A percentile compares a stretch with the other conserved stretches of the same genome.
Evolutionary conservation across 257 asterid genomes (phyloP).

Genomic region (Ilex asprella): DNA sequence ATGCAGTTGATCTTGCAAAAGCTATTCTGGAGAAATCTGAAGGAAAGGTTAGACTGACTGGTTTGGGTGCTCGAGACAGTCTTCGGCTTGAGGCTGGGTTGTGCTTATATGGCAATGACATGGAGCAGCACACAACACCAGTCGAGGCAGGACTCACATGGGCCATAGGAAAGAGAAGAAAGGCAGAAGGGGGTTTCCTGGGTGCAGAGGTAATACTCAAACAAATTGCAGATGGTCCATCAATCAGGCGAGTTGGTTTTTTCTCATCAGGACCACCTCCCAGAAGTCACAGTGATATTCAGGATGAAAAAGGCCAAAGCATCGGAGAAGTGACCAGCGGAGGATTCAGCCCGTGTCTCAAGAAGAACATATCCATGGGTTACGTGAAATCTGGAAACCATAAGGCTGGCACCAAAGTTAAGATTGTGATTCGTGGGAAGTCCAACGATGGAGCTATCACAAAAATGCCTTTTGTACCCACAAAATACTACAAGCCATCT

Average conservation of each 20-base stretch:
- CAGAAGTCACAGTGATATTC: slow-evolving; percentile 89
- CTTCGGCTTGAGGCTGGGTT: slow-evolving; percentile 95
- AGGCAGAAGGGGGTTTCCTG: slow-evolving; percentile 94
- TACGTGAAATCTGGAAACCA: slow-evolving; percentile 86
- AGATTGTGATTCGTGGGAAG: slow-evolving; percentile 78
- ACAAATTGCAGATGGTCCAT: slow-evolving; percentile 72
- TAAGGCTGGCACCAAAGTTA: slow-evolving; percentile 72
- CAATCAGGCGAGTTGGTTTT: slow-evolving; percentile 77
- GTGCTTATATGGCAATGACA: slow-evolving; percentile 95
- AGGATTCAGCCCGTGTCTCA: slow-evolving; percentile 95
- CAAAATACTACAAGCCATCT: slow-evolving; percentile 75
- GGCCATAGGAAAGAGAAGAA: slow-evolving; percentile 96
- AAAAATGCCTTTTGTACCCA: slow-evolving; percentile 84
- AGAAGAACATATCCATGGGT: slow-evolving; percentile 96
- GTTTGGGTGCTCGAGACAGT: slow-evolving; percentile 95
- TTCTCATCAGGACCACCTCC: slow-evolving; percentile 90
- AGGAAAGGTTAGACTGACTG: slow-evolving; percentile 77
- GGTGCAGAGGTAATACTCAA: slow-evolving; percentile 90
- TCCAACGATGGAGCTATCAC: slow-evolving; percentile 70
- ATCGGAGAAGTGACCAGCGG: slow-evolving; percentile 96
- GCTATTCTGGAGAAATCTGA: slow-evolving; percentile 89
- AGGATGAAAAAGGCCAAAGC: slow-evolving; percentile 64
- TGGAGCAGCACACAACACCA: slow-evolving; percentile 94
- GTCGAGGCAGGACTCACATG: slow-evolving; percentile 95
- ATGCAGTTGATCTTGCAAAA: slow-evolving; percentile 86